Conservation (phyloP, 106 monocot genomes). For the Dactylorhiza incarnata region DNA sequence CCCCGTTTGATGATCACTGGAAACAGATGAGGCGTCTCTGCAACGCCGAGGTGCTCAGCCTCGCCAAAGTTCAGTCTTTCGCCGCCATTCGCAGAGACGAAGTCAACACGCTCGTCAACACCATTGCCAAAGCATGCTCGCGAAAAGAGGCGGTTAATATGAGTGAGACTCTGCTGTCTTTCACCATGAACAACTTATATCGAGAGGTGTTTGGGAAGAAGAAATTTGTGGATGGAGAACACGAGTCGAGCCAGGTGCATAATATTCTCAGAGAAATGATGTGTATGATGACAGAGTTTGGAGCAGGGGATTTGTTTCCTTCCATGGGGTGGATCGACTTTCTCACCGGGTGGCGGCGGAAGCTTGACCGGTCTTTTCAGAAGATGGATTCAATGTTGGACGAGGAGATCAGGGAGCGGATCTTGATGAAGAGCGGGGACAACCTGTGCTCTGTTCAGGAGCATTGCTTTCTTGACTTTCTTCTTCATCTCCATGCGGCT, state of each 20-base stretch:
- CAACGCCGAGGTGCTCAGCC: no score
- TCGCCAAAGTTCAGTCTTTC: no score
- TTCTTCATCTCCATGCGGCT: background rate
- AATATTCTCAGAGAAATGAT: background rate
- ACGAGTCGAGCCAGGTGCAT: background rate
- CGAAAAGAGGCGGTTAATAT: no score
- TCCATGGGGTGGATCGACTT: slow-evolving; percentile 3
- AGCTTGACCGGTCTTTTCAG: background rate
- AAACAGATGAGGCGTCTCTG: no score
- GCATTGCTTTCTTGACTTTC: background rate
- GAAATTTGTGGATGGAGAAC: background rate
- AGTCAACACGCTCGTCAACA: no score
- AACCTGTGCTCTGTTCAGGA: background rate
- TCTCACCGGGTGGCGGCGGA: background rate
- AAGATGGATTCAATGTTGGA: background rate
- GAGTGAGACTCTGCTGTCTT: no score
- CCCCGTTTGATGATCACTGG: no score
- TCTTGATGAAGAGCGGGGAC: background rate
- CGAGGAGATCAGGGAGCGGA: background rate
- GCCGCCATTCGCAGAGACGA: no score
- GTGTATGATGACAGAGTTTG: background rate
- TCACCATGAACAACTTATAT: no score
- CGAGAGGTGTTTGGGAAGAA: no score
- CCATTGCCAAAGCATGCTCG: no score
- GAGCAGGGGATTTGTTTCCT: background rate